These are phyloP conservation scores for Chenopodium berlandieri DNA, from an alignment of 148 eudicot species.

Conservation along the genomic window DNA sequence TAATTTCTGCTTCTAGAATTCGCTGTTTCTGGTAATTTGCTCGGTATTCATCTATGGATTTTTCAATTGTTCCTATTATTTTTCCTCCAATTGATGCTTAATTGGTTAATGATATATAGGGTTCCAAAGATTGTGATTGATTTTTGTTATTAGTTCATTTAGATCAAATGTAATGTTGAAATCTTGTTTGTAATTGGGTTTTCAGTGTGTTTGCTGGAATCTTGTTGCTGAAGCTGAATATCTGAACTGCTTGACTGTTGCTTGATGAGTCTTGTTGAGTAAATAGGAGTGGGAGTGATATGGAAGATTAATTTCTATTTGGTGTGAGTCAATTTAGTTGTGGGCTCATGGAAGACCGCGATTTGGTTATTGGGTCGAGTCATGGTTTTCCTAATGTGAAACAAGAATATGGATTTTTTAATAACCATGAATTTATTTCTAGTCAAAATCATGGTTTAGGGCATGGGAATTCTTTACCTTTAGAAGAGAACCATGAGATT, in stretches of 20 bases:
- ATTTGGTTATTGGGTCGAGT: conserved; percentile 35
- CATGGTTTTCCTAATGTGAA: conserved; percentile 33
- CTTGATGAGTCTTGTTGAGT: background rate
- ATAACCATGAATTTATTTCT: conserved; percentile 31
- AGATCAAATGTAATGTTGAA: background rate
- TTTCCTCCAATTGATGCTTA: conserved; percentile 1
- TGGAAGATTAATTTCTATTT: background rate
- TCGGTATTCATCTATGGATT: background rate
- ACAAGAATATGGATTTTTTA: conserved; percentile 40
- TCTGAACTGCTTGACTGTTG: conserved; percentile 2
- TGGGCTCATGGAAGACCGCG: conserved; percentile 41
- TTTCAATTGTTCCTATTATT: background rate
- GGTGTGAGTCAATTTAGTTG: background rate
- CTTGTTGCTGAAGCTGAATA: background rate
- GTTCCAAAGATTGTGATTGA: background rate
- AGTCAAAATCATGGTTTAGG: conserved; percentile 41
- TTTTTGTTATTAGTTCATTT: background rate
- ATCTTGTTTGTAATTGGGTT: background rate
- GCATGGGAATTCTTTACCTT: conserved; percentile 34
- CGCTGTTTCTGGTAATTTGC: conserved; percentile 2
- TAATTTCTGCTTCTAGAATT: conserved; percentile 12
- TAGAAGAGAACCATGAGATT: conserved; percentile 26
- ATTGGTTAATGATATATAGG: conserved; percentile 2
- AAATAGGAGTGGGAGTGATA: background rate
- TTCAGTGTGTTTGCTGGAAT: background rate